Conservation (phyloP, 192 early-diverging fungal species). For the Chytriomyces sp. region DNA sequence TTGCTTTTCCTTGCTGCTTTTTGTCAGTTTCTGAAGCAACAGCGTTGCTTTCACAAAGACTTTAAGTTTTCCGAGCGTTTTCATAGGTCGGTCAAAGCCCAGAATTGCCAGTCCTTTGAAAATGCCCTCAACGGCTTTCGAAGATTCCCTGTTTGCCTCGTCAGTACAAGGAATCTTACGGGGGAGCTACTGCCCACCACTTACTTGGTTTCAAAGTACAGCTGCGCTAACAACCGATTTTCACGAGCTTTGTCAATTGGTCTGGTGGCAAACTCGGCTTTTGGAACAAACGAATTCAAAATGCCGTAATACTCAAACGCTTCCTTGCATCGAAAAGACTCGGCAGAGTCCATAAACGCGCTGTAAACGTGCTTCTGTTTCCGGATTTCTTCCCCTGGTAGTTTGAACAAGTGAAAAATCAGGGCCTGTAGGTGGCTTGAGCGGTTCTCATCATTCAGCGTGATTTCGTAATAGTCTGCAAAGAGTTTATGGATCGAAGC, state of each 20-base stretch:
- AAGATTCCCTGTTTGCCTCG: neutral
- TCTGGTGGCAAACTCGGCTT: neutral
- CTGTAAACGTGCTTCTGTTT: neutral
- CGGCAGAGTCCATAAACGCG: slow-evolving; percentile 1
- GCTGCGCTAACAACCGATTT: neutral
- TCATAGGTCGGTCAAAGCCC: neutral
- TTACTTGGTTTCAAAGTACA: neutral
- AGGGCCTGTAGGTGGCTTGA: neutral
- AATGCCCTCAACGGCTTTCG: too few species aligned
- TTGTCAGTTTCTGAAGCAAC: neutral
- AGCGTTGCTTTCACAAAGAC: neutral
- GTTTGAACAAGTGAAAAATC: neutral
- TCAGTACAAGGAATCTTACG: neutral
- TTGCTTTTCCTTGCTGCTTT: neutral
- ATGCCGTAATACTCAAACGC: neutral
- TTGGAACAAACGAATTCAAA: neutral
- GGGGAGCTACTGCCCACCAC: neutral
- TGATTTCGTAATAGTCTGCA: slow-evolving; percentile 9
- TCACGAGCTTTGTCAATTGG: neutral
- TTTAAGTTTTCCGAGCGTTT: neutral
- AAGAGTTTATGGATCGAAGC: slow-evolving; percentile 1
- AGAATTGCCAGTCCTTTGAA: neutral
- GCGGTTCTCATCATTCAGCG: neutral
- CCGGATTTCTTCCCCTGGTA: neutral
- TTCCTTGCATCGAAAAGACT: neutral